Conservation (phyloP, 495 filamentous ascomycete species). For the Zalerion maritima region DNA sequence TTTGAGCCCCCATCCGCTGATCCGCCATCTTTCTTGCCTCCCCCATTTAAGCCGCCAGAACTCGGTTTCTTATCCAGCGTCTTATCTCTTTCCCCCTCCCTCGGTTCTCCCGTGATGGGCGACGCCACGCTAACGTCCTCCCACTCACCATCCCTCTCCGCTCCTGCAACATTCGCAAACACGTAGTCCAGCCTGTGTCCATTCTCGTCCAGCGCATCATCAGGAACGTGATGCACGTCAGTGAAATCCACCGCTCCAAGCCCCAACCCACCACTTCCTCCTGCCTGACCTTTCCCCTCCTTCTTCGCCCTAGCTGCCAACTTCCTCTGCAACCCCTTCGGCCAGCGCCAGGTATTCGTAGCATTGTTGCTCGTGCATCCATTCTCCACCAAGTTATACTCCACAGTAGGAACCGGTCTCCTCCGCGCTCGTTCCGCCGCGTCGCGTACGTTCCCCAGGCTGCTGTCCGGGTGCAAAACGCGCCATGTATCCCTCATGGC, state of each 20-base stretch:
- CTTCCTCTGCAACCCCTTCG: slow-evolving; percentile 43
- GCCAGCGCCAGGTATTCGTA: slow-evolving; percentile 91
- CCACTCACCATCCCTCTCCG: too few species aligned
- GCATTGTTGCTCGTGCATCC: slow-evolving; percentile 77
- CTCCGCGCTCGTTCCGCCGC: slow-evolving; percentile 43
- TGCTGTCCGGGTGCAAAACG: slow-evolving; percentile 62
- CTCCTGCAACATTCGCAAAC: too few species aligned
- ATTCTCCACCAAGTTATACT: slow-evolving; percentile 62
- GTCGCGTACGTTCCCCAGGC: slow-evolving; percentile 53
- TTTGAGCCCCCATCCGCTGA: slow-evolving; percentile 11
- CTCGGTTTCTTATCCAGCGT: too few species aligned
- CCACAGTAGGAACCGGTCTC: slow-evolving; percentile 47
- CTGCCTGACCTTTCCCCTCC: too few species aligned
- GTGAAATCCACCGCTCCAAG: slow-evolving; percentile 27
- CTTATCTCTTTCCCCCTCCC: slow-evolving; percentile 6
- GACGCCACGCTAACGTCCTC: too few species aligned
- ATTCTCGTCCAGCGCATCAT: slow-evolving; percentile 46
- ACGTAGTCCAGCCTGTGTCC: slow-evolving; percentile 94
- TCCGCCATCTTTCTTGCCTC: too few species aligned
- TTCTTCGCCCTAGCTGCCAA: slow-evolving; percentile 50
- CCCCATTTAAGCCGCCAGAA: too few species aligned
- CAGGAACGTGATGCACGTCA: slow-evolving; percentile 41
- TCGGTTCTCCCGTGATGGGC: slow-evolving; percentile 11
- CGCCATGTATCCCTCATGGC: slow-evolving; percentile 78
- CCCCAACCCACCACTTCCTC: too few species aligned